phyloP scores from a whole-genome alignment of 2,329 filamentous ascomycete genomes.

The Nakataea oryzae region DNA sequence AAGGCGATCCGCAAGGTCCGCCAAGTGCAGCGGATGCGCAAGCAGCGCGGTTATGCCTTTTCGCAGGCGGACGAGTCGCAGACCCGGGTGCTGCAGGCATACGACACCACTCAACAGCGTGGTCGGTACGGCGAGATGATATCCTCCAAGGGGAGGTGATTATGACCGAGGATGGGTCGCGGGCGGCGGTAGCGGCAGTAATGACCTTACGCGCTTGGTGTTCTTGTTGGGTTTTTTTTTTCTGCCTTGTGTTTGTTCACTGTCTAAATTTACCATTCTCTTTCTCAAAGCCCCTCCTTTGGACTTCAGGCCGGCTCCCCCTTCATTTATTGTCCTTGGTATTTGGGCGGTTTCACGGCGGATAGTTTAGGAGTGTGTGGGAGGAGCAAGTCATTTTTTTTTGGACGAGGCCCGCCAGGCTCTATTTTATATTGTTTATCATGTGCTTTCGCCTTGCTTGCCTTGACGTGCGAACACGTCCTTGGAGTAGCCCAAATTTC shows the following conservation, averaged over 20 bases:
- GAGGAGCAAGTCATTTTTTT: neutral
- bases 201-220: neutral
- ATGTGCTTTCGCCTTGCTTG: neutral
- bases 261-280: neutral
- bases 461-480: neutral
- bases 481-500: neutral
- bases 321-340: neutral
- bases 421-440: neutral
- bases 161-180: neutral
- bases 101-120: slow-evolving; percentile 88
- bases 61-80: slow-evolving; percentile 96
- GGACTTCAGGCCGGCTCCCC: neutral
- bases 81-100: slow-evolving; percentile 89
- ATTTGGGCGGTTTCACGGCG: neutral
- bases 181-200: neutral
- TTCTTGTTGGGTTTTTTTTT: neutral
- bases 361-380: neutral
- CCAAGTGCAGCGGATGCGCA: slow-evolving; percentile 97
- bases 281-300: neutral
- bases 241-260: neutral
- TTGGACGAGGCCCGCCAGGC: neutral
- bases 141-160: slow-evolving; percentile 9
- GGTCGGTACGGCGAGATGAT: slow-evolving; percentile 95
- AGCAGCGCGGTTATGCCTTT: slow-evolving; percentile 96
- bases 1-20: slow-evolving; percentile 98